Percentiles rank a stretch among this genome's conserved stretches.
Evolutionary conservation across 495 filamentous ascomycete genomes (phyloP).

Genomic region (Penicillium paradoxum): DNA sequence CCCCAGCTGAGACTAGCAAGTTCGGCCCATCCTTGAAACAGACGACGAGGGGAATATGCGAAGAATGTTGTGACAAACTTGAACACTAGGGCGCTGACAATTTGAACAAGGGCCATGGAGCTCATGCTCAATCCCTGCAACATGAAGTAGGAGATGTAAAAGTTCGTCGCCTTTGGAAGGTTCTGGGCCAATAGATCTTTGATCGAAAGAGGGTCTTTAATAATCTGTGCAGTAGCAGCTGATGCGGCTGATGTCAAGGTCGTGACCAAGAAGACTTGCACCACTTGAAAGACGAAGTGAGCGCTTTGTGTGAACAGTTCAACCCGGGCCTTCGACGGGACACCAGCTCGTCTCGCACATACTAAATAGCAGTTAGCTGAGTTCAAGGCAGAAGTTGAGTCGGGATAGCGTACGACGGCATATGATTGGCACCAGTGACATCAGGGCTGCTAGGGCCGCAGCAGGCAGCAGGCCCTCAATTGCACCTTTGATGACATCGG

Average conservation of each 20-base stretch:
- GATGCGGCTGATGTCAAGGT: constrained; percentile 73
- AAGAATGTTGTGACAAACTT: constrained; percentile 64
- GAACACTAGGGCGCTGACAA: constrained; percentile 68
- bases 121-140: constrained; percentile 77
- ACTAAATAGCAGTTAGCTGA: constrained; percentile 37
- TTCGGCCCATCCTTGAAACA: constrained; percentile 58
- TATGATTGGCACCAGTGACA: constrained; percentile 81
- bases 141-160: constrained; percentile 90
- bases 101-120: constrained; percentile 65
- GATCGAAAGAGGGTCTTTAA: constrained; percentile 55
- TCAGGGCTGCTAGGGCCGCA: constrained; percentile 70
- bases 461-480: constrained; percentile 75
- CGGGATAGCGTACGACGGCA: constrained; percentile 56
- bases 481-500: constrained; percentile 63
- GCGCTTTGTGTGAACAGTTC: constrained; percentile 83
- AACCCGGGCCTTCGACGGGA: constrained; percentile 67
- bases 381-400: neutral
- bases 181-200: constrained; percentile 64
- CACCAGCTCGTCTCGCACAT: constrained; percentile 68
- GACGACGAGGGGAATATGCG: constrained; percentile 59
- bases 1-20: constrained; percentile 69
- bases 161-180: constrained; percentile 77
- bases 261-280: constrained; percentile 84
- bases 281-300: constrained; percentile 88
- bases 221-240: constrained; percentile 58